Percentiles rank a stretch among this genome's conserved stretches.
Conservation (phyloP, 768 basidiomycete genomes). For the Suillus spraguei region DNA sequence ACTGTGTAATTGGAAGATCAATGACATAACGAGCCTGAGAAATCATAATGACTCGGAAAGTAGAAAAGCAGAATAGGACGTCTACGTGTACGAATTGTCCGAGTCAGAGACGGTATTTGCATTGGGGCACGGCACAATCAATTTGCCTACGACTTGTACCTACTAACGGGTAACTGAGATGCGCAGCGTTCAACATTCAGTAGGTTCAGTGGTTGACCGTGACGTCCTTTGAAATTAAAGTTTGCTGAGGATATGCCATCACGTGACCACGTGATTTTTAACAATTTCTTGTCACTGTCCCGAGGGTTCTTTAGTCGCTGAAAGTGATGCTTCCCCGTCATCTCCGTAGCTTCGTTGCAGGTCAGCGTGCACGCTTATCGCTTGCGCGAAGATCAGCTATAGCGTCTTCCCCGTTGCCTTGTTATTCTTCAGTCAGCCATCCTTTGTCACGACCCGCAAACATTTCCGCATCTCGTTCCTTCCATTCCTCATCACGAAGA, state of each 20-base stretch:
- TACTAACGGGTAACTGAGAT: too few relatives aligned
- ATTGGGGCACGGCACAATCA: too few relatives aligned
- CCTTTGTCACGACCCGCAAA: conserved; percentile 13
- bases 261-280: conserved; percentile 7
- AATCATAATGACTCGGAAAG: too few relatives aligned
- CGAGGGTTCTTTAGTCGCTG: neutral
- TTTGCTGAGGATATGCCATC: neutral
- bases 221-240: neutral
- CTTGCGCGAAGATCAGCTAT: conserved; percentile 17
- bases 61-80: too few relatives aligned
- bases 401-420: conserved; percentile 29
- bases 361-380: conserved; percentile 28
- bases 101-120: too few relatives aligned
- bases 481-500: conserved; percentile 68
- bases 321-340: conserved; percentile 50
- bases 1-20: too few relatives aligned
- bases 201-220: too few relatives aligned
- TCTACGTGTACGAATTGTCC: too few relatives aligned
- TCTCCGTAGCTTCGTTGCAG: conserved; percentile 40
- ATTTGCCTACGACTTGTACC: too few relatives aligned
- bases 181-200: too few relatives aligned
- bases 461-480: conserved; percentile 34
- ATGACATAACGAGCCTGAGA: too few relatives aligned
- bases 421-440: conserved; percentile 24
- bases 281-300: neutral